A percentile compares a stretch with the other conserved stretches of the same genome.
These are phyloP conservation scores for Candida palmyrensis DNA, from an alignment of 805 yeast genomes.

Conservation along the genomic window DNA sequence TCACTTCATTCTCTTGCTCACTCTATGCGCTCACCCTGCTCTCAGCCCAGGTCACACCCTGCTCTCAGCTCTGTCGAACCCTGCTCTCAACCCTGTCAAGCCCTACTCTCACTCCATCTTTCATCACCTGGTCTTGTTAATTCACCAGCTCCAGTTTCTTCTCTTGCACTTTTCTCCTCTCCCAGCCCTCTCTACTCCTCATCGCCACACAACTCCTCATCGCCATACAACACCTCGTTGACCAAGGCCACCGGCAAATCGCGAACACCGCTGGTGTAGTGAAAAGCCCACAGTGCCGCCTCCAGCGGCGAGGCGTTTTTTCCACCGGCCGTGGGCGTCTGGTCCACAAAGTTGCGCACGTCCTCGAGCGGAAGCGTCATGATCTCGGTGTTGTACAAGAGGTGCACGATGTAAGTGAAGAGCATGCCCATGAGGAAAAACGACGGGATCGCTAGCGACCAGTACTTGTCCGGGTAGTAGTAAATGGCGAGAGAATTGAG, in stretches of 20 bases:
- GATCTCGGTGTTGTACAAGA: constrained; percentile 71
- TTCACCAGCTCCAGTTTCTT: no score
- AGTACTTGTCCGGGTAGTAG: constrained; percentile 85
- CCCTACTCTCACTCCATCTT: no score
- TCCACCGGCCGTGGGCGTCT: constrained; percentile 32
- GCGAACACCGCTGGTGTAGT: constrained; percentile 68
- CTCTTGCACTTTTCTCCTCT: no score
- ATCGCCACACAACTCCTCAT: no score
- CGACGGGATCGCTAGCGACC: constrained; percentile 81
- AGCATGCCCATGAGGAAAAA: constrained; percentile 66
- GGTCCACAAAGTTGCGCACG: constrained; percentile 63
- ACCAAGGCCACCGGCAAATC: constrained; percentile 75
- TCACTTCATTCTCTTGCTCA: no score
- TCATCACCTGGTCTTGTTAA: no score
- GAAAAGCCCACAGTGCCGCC: constrained; percentile 1
- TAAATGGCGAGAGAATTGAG: constrained; percentile 51
- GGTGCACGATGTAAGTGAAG: constrained; percentile 65
- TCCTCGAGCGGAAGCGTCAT: constrained; percentile 57
- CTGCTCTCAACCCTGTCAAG: no score
- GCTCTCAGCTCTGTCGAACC: no score
- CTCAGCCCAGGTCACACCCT: no score
- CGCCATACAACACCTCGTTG: constrained; percentile 54
- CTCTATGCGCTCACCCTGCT: no score
- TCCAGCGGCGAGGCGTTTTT: neutral
- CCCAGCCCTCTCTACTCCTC: no score